Percentiles rank a stretch among this genome's conserved stretches.
Conservation (phyloP, 805 yeast species). For the Naumovozyma dairenensis region DNA sequence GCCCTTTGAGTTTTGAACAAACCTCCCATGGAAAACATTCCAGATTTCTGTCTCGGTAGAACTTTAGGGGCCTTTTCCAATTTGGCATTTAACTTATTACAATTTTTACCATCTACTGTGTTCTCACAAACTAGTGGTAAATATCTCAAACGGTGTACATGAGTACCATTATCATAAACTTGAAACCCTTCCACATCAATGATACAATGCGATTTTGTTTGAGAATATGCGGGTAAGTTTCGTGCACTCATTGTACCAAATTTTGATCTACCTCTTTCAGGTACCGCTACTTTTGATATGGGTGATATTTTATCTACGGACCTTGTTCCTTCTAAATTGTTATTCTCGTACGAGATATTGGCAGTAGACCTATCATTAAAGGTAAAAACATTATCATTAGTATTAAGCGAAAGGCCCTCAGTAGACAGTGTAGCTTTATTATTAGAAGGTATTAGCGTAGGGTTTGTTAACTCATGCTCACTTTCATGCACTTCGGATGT, state of each 20-base stretch:
- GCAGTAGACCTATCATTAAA: too few relatives aligned
- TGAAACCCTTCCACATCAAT: constrained; percentile 17
- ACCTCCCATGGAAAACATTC: constrained; percentile 14
- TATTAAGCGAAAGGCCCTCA: too few relatives aligned
- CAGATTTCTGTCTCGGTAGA: constrained; percentile 10
- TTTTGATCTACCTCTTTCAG: too few relatives aligned
- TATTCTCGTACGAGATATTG: too few relatives aligned
- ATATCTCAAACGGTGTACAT: constrained; percentile 20
- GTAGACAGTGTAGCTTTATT: too few relatives aligned
- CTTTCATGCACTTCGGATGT: too few relatives aligned
- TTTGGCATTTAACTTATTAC: not conserved
- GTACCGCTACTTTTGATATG: not conserved
- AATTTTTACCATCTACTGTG: not conserved
- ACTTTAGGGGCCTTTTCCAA: not conserved
- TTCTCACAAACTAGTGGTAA: constrained; percentile 15
- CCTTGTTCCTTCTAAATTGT: not conserved
- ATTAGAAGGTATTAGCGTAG: too few relatives aligned
- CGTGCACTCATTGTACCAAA: too few relatives aligned
- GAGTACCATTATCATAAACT: constrained; percentile 21
- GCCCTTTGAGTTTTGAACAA: constrained; percentile 17
- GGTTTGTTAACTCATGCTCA: too few relatives aligned
- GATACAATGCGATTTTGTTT: constrained; percentile 10
- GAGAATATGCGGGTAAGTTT: too few relatives aligned
- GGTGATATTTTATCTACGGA: not conserved
- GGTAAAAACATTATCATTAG: too few relatives aligned